These are phyloP conservation scores for Coemansia reversa DNA, from an alignment of 192 early-diverging fungal species.

Conservation along the genomic window DNA sequence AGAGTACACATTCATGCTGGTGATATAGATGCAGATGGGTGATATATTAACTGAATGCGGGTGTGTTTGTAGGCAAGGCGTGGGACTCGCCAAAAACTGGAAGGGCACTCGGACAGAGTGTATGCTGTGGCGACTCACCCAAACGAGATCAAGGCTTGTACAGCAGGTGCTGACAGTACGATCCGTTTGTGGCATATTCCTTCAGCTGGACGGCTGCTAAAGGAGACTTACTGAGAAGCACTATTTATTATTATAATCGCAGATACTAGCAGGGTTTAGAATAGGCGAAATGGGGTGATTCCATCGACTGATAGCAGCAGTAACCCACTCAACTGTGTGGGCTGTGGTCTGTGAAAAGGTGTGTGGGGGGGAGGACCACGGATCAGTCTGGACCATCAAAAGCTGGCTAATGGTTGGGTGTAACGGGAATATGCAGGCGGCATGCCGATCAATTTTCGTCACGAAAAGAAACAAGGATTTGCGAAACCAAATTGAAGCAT, in stretches of 20 bases:
- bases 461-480: background rate
- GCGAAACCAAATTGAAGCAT: background rate
- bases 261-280: background rate
- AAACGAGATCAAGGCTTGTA: conserved; percentile 66
- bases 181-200: conserved; percentile 54
- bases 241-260: background rate
- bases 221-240: conserved; percentile 21
- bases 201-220: conserved; percentile 47
- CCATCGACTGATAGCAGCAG: background rate
- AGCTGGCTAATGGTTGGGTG: background rate
- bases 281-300: background rate
- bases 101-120: conserved; percentile 92
- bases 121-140: conserved; percentile 92
- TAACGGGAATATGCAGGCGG: background rate
- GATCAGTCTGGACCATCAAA: background rate
- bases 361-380: background rate
- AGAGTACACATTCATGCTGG: background rate
- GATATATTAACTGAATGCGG: background rate
- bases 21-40: background rate
- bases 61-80: conserved; percentile 31
- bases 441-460: background rate
- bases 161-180: conserved; percentile 46
- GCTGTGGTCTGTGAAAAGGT: background rate
- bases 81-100: conserved; percentile 66
- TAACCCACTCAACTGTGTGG: too few relatives aligned